Evolutionary conservation across 1,284 basidiomycete genomes (phyloP).

Genomic region (Tausonia pullulans): DNA sequence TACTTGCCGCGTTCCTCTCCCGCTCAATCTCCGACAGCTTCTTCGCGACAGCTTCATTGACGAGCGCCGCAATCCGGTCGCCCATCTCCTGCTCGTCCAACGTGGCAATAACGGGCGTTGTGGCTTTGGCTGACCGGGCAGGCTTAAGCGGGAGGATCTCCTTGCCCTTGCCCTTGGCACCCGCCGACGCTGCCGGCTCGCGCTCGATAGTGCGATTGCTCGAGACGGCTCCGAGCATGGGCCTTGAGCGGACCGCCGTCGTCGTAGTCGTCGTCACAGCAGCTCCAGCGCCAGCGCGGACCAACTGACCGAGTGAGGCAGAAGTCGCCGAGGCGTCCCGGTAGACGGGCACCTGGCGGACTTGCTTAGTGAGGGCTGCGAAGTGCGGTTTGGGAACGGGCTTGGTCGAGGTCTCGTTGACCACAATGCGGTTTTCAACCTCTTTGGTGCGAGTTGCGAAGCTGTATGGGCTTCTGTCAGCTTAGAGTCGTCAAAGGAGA

Average conservation of each 20-base stretch:
- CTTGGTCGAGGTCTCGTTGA: conserved; percentile 48
- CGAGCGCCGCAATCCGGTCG: conserved; percentile 57
- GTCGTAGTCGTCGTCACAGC: conserved; percentile 15
- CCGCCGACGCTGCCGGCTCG: not conserved
- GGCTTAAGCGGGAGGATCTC: not conserved
- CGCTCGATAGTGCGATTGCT: conserved; percentile 10
- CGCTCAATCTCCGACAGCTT: not conserved
- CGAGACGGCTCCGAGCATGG: conserved; percentile 5
- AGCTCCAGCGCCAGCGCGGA: conserved; percentile 12
- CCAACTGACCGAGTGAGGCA: conserved; percentile 22
- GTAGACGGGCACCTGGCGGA: conserved; percentile 39
- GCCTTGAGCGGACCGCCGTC: conserved; percentile 1
- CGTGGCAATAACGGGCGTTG: not conserved
- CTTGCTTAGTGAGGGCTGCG: conserved; percentile 40
- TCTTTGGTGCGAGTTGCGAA: conserved; percentile 69
- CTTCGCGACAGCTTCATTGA: conserved; percentile 54
- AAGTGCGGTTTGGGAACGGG: conserved; percentile 49
- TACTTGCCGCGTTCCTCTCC: not conserved
- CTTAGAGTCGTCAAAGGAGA: not conserved
- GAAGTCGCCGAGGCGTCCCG: conserved; percentile 36
- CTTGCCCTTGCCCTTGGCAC: conserved; percentile 22
- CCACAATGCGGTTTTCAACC: conserved; percentile 60
- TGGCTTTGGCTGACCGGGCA: not conserved
- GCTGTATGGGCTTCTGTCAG: conserved; percentile 34
- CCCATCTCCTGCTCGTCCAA: conserved; percentile 59